Conservation (phyloP, 2,329 filamentous ascomycete species). For the Penicillium sp. region DNA sequence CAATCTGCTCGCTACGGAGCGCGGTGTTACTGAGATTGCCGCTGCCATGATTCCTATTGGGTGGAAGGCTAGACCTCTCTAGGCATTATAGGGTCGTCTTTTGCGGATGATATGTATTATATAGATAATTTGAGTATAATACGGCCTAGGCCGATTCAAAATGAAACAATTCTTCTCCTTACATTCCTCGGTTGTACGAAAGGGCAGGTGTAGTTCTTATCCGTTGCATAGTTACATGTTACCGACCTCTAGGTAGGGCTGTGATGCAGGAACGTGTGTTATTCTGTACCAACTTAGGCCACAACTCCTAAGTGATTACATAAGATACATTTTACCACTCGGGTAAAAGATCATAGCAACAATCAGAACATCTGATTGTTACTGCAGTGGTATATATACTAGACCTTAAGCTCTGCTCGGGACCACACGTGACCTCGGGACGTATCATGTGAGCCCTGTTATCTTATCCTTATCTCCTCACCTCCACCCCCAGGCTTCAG, state of each 20-base stretch:
- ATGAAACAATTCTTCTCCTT: not conserved
- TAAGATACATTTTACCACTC: too few species aligned
- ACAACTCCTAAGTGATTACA: too few species aligned
- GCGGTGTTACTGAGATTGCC: slow-evolving; percentile 79
- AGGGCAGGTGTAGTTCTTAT: not conserved
- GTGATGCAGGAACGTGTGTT: not conserved
- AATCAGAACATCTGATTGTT: too few species aligned
- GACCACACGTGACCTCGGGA: not conserved
- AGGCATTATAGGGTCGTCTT: not conserved
- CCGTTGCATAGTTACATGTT: not conserved
- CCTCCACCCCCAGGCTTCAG: slow-evolving; percentile 1
- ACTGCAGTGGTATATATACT: too few species aligned
- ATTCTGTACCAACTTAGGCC: too few species aligned
- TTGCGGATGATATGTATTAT: not conserved
- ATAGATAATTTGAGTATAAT: not conserved
- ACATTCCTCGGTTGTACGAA: slow-evolving; percentile 4
- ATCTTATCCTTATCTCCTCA: slow-evolving; percentile 10
- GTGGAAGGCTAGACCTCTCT: slow-evolving; percentile 56
- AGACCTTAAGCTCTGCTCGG: too few species aligned
- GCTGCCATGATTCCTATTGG: slow-evolving; percentile 84
- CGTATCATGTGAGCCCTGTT: slow-evolving; percentile 13
- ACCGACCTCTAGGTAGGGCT: not conserved
- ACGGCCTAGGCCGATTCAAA: not conserved
- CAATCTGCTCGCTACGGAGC: slow-evolving; percentile 90
- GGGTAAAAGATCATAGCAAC: too few species aligned